phyloP scores from a whole-genome alignment of 345 rosid genomes.

The Citrus maxima region DNA sequence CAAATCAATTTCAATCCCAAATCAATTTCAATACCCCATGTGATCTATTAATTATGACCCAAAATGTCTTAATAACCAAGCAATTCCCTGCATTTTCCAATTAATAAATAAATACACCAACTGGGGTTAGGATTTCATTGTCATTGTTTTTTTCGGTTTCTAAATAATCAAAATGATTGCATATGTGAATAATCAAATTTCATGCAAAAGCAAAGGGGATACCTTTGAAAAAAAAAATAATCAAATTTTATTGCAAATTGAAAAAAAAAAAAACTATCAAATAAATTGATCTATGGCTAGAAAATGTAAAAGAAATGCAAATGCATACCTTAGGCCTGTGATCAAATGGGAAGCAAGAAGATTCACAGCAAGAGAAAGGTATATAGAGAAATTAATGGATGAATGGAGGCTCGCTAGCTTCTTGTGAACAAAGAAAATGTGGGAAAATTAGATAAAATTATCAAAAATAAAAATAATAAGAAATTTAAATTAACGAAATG shows the following conservation, averaged over 20 bases:
- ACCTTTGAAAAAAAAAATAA: too few relatives aligned
- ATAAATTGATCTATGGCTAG: neutral
- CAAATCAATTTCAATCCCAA: conserved; percentile 1
- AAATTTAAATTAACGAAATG: neutral
- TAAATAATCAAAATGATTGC: neutral
- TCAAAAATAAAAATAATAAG: conserved; percentile 7
- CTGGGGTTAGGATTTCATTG: neutral
- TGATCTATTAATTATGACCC: neutral
- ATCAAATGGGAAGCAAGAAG: conserved; percentile 8
- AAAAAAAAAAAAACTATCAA: neutral
- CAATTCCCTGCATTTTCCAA: conserved; percentile 15
- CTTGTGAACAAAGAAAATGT: neutral
- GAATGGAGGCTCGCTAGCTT: neutral
- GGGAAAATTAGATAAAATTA: neutral
- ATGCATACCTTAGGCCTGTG: conserved; percentile 7
- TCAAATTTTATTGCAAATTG: neutral
- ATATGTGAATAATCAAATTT: neutral
- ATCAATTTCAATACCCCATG: conserved; percentile 16
- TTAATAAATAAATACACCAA: neutral
- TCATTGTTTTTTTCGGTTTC: neutral
- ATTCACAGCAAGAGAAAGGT: neutral
- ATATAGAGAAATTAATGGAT: neutral
- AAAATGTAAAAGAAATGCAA: neutral
- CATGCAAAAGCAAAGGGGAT: neutral
- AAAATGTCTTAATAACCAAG: neutral